These are phyloP conservation scores for Sideroxylon spinosum DNA, from an alignment of 179 eudicot genomes.

Conservation along the genomic window DNA sequence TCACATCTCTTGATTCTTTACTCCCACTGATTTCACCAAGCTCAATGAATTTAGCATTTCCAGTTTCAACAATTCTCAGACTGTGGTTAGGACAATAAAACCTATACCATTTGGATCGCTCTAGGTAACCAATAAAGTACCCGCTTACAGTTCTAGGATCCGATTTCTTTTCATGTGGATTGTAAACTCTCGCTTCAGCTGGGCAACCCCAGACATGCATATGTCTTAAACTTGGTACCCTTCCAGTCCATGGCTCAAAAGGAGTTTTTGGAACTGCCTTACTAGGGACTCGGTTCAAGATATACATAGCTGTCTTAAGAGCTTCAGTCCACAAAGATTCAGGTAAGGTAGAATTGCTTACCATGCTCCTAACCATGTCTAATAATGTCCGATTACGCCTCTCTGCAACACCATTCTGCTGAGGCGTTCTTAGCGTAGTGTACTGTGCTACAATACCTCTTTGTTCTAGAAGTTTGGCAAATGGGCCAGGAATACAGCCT, in stretches of 20 bases:
- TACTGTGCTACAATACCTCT: conserved; percentile 8
- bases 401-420: background rate
- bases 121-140: background rate
- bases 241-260: background rate
- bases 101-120: background rate
- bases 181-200: background rate
- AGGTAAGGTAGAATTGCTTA: background rate
- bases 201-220: conserved; percentile 13
- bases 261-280: background rate
- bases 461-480: background rate
- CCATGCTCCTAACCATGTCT: background rate
- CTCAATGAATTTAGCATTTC: conserved; percentile 7
- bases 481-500: conserved; percentile 6
- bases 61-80: background rate
- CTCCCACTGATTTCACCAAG: background rate
- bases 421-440: conserved; percentile 3
- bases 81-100: background rate
- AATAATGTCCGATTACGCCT: background rate
- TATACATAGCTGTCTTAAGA: background rate
- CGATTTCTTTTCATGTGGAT: background rate
- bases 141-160: background rate
- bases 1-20: background rate
- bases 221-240: conserved; percentile 17
- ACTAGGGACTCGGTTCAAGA: background rate
- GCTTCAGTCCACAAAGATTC: background rate